Conservation (phyloP, 2,329 filamentous ascomycete genomes). For the Epichloe gansuensis region DNA sequence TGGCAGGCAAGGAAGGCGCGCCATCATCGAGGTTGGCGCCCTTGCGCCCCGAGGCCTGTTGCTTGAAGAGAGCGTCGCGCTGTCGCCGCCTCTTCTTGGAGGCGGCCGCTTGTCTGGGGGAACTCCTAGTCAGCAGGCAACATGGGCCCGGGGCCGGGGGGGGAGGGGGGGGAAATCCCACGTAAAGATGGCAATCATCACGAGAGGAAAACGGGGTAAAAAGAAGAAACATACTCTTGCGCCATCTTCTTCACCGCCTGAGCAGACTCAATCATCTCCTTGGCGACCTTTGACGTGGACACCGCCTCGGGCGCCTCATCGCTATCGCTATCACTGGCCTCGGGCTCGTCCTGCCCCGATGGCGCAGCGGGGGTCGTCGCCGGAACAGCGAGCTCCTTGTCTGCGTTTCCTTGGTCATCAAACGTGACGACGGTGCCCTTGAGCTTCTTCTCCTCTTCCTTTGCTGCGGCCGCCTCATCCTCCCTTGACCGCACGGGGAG, state of each 20-base stretch:
- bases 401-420: constrained; percentile 20
- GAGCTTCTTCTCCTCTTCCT: constrained; percentile 3
- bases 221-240: constrained; percentile 31
- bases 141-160: rapidly evolving
- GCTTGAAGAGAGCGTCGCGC: constrained; percentile 39
- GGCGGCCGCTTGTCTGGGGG: constrained; percentile 33
- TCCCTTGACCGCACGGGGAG: constrained; percentile 24
- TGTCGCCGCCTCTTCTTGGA: constrained; percentile 44
- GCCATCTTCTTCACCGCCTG: constrained; percentile 36
- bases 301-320: constrained; percentile 47
- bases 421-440: constrained; percentile 22
- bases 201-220: not conserved
- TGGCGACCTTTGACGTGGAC: constrained; percentile 37
- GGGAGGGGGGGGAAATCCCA: not conserved
- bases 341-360: constrained; percentile 16
- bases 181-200: not conserved
- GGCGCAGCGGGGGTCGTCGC: constrained; percentile 5
- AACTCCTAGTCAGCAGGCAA: not conserved
- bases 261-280: constrained; percentile 31
- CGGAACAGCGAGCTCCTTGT: constrained; percentile 6
- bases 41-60: constrained; percentile 39
- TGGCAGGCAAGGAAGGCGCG: not conserved
- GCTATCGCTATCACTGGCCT: constrained; percentile 34
- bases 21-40: not conserved
- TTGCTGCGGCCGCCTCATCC: constrained; percentile 10